A percentile compares a stretch with the other conserved stretches of the same genome.
These are phyloP conservation scores for Phytophthora multivora DNA, from an alignment of 352 stramenopile genomes.

Conservation along the genomic window DNA sequence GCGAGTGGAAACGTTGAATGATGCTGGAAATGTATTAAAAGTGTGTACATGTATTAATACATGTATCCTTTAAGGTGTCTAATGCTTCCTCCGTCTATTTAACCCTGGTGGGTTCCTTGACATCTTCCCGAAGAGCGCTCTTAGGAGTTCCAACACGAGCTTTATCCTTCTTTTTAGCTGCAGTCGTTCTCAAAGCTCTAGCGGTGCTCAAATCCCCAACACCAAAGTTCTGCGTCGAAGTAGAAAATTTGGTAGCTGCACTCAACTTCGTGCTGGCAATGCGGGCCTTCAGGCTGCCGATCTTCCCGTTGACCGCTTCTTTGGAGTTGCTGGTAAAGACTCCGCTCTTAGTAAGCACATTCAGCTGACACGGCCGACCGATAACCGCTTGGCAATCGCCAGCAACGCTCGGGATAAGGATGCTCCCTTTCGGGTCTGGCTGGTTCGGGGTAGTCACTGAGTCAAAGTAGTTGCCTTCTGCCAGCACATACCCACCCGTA, in stretches of 20 bases:
- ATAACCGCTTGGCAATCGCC: conserved; percentile 17
- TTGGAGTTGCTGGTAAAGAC: neutral
- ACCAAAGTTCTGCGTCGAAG: conserved; percentile 2
- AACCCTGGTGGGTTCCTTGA: neutral
- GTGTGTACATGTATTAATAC: no score
- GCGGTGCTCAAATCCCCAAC: conserved; percentile 17
- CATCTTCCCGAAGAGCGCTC: neutral
- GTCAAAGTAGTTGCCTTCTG: conserved; percentile 41
- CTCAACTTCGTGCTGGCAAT: neutral
- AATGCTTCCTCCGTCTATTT: neutral
- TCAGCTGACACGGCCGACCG: conserved; percentile 16
- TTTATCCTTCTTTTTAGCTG: no score
- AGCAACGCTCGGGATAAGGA: conserved; percentile 12
- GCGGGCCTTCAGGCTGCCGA: neutral
- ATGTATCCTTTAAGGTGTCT: no score
- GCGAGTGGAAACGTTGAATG: no score
- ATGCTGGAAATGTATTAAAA: no score
- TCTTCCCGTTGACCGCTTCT: conserved; percentile 7
- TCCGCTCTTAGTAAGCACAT: conserved; percentile 14
- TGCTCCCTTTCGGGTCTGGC: conserved; percentile 8
- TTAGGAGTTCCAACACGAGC: no score
- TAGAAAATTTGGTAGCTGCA: neutral
- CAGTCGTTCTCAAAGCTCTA: conserved; percentile 18
- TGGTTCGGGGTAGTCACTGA: conserved; percentile 7
- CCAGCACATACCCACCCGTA: conserved; percentile 21